A percentile compares a stretch with the other conserved stretches of the same genome.
Conservation (phyloP, 2,329 filamentous ascomycete genomes). For the Fusarium longipes region DNA sequence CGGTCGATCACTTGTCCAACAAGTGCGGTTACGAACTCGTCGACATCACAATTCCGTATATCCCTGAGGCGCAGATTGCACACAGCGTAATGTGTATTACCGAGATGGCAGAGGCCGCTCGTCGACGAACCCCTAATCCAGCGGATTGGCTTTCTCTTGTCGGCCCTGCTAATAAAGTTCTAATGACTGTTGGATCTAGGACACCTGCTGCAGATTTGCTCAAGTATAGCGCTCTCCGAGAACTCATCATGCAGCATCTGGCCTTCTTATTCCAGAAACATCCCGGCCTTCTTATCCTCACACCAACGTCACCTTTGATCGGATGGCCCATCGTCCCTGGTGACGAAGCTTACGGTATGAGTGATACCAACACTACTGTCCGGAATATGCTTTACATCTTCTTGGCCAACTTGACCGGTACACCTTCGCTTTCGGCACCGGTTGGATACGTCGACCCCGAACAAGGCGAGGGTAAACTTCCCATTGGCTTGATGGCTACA, state of each 20-base stretch:
- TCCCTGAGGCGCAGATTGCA: constrained; percentile 78
- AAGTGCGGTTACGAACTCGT: constrained; percentile 61
- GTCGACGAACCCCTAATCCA: constrained; percentile 56
- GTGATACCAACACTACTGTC: constrained; percentile 78
- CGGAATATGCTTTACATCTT: constrained; percentile 87
- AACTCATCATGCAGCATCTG: constrained; percentile 82
- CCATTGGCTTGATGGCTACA: constrained; percentile 71
- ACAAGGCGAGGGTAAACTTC: constrained; percentile 68
- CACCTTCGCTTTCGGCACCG: constrained; percentile 79
- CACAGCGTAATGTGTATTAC: constrained; percentile 82
- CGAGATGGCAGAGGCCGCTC: constrained; percentile 69
- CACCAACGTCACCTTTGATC: constrained; percentile 79
- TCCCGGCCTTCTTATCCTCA: constrained; percentile 81
- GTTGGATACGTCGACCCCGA: constrained; percentile 75
- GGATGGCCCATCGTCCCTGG: constrained; percentile 75
- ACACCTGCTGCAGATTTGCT: constrained; percentile 77
- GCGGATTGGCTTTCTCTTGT: constrained; percentile 65
- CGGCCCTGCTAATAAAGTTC: constrained; percentile 74
- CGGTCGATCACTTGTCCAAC: constrained; percentile 68
- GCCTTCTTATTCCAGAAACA: constrained; percentile 75
- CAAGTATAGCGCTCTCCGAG: constrained; percentile 77
- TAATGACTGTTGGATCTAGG: constrained; percentile 72
- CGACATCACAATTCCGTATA: constrained; percentile 73
- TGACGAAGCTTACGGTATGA: constrained; percentile 76
- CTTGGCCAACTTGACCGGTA: constrained; percentile 84